Percentiles rank a stretch among this genome's conserved stretches.
phyloP scores from a whole-genome alignment of 2,329 filamentous ascomycete genomes.

The Phaeophleospora eucalypticola region DNA sequence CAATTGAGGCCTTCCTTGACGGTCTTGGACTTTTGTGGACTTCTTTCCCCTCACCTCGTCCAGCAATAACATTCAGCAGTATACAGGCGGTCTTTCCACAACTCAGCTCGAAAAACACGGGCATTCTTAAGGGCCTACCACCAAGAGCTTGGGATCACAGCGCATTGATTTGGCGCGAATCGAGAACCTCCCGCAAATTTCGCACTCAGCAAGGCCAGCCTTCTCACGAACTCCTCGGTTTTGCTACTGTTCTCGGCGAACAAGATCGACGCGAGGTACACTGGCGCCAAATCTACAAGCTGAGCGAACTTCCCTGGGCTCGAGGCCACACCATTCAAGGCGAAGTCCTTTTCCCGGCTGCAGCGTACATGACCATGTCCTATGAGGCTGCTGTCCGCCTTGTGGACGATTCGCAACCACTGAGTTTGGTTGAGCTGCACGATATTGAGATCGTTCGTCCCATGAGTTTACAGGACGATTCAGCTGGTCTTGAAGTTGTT shows the following conservation, averaged over 20 bases:
- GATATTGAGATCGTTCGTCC: conserved; percentile 13
- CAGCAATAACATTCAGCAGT: background rate
- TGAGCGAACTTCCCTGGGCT: conserved; percentile 31
- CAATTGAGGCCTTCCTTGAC: conserved; percentile 17
- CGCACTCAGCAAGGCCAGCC: conserved; percentile 6
- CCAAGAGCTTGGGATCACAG: conserved; percentile 18
- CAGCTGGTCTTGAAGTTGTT: conserved; percentile 14
- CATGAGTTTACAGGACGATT: conserved; percentile 1
- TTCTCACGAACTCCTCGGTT: background rate
- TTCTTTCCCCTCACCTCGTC: background rate
- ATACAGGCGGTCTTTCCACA: background rate
- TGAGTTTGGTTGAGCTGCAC: conserved; percentile 20
- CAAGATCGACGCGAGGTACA: background rate
- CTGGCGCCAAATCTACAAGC: conserved; percentile 11
- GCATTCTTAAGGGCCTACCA: conserved; percentile 11
- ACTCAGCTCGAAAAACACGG: background rate
- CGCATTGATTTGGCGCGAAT: conserved; percentile 16
- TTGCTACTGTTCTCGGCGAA: background rate
- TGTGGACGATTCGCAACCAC: conserved; percentile 12
- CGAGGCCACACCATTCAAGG: conserved; percentile 31
- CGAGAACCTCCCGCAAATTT: conserved; percentile 5
- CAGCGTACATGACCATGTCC: conserved; percentile 21
- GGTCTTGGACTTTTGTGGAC: conserved; percentile 16
- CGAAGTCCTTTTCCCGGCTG: conserved; percentile 31
- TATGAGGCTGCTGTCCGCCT: conserved; percentile 15